phyloP scores from a whole-genome alignment of 768 basidiomycete genomes.

The Suillus americanus region DNA sequence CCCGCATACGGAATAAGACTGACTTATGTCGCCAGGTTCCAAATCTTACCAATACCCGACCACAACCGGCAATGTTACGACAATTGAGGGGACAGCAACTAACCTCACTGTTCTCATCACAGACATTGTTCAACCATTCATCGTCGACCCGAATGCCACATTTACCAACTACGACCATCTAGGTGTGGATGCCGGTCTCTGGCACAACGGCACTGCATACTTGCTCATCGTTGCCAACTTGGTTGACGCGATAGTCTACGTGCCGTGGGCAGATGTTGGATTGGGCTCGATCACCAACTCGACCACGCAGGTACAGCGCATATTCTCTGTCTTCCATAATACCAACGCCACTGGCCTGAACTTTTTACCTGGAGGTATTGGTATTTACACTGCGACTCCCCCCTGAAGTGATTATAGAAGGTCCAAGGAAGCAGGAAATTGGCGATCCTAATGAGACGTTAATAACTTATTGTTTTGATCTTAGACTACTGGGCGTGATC shows the following conservation, averaged over 20 bases:
- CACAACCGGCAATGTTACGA: conserved; percentile 17
- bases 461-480: background rate
- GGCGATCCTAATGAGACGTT: background rate
- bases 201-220: conserved; percentile 22
- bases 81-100: conserved; percentile 22
- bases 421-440: no score
- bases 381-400: conserved; percentile 20
- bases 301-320: conserved; percentile 18
- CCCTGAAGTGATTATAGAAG: background rate
- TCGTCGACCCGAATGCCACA: conserved; percentile 14
- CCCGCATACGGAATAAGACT: background rate
- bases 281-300: conserved; percentile 14
- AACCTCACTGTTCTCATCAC: conserved; percentile 10
- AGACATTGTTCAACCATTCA: conserved; percentile 19
- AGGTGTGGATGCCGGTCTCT: conserved; percentile 26
- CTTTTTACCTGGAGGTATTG: conserved; percentile 16
- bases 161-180: conserved; percentile 9
- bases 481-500: background rate
- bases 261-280: conserved; percentile 22
- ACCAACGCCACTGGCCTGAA: conserved; percentile 23
- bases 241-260: background rate
- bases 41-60: conserved; percentile 30
- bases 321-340: conserved; percentile 13
- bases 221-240: conserved; percentile 22
- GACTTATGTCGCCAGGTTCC: conserved; percentile 17